Evolutionary conservation across 768 basidiomycete species (phyloP), one percentile per base, ranked within the genome.

Genomic region (Tulasnella sp.): DNA sequence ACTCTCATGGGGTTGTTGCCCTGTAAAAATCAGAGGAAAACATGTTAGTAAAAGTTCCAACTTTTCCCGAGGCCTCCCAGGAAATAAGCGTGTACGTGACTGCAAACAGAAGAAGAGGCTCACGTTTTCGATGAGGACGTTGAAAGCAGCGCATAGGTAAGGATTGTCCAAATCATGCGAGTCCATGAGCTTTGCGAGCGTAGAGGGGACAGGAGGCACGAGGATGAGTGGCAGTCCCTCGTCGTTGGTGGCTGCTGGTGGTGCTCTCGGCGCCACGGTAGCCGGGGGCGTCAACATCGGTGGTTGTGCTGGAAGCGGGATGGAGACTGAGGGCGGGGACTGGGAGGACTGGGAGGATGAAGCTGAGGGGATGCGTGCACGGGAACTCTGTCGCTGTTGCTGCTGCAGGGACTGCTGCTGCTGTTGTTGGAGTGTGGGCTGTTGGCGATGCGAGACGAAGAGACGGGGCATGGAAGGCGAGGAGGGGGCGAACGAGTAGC

Each of bases 71-170:
- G 55, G 55, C 16, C 69, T 5, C 5, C 42, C 44, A 57, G 51
- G 29, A 76, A 76, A 76, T 76, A 69, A 61, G 57, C 51, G 32
- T 48, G 73, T 0, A 18, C 29, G 32, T 55, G 46, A 42, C 23
- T 0, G 39, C 18, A 74, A 75, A 48, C 6, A 74, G 16, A 46
- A 26, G 3, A n/a, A n/a, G 55, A 42, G 5, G 79, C 79, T 42
- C 72, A 79, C 79, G 67, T 80, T 77, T 35, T 78, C 73, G 61
- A 79, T 79, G 32, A 80, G 79, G 44, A 80, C 79, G 70, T 79
- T 80, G 72, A 70, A 73, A 7, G 79, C 79, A 9, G 77, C 77
- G 39, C 71, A 40, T 7, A 77, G 55, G 77, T 77, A 77, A 55
- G 77, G 77, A 72, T 77, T 77, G 46, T 77, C 77, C 23, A 77